These are phyloP conservation scores for Hanseniaspora valbyensis DNA, from an alignment of 805 yeast genomes.

Conservation along the genomic window DNA sequence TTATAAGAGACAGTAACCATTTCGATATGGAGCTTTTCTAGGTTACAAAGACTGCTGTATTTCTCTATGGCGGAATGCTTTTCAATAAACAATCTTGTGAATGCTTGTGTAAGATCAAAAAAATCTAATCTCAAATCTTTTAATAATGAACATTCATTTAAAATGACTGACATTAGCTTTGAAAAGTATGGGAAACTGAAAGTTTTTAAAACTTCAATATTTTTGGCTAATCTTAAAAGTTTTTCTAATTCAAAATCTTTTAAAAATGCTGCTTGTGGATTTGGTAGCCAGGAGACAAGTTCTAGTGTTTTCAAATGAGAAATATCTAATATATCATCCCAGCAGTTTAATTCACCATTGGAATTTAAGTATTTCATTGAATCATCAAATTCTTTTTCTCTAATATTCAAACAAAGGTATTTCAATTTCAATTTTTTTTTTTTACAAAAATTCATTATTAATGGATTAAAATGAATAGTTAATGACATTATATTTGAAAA, in stretches of 20 bases:
- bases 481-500: conserved; percentile 4
- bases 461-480: conserved; percentile 14
- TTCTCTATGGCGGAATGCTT: not conserved
- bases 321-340: conserved; percentile 4
- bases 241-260: not conserved
- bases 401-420: conserved; percentile 2
- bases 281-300: conserved; percentile 12
- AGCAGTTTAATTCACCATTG: not conserved
- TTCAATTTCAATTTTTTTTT: not conserved
- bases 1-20: conserved; percentile 1
- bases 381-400: not conserved
- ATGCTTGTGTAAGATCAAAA: not conserved
- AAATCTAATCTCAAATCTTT: conserved; percentile 9
- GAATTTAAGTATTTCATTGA: not conserved
- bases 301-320: not conserved
- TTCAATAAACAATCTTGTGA: conserved; percentile 6
- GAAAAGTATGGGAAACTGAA: conserved; percentile 13
- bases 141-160: not conserved
- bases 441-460: not conserved
- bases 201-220: not conserved
- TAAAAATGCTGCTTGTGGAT: not conserved
- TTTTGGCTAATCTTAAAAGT: not conserved
- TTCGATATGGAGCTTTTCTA: conserved; percentile 6
- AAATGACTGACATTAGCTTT: not conserved
- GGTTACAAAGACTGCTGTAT: not conserved